These are phyloP conservation scores for Claviceps digitariae DNA, from an alignment of 2,329 filamentous ascomycete genomes.

Conservation along the genomic window DNA sequence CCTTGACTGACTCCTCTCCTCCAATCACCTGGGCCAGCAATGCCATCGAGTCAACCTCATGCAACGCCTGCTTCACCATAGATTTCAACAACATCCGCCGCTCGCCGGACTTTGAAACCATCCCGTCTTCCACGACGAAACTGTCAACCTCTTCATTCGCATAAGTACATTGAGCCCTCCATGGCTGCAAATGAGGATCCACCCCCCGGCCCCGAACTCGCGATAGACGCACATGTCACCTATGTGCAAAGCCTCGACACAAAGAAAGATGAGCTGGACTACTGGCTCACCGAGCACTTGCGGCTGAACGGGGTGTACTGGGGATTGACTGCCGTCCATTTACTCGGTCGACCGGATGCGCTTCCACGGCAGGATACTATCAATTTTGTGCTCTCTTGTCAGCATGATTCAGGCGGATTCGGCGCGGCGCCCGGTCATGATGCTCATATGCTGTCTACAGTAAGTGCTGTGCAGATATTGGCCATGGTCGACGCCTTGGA, in stretches of 20 bases:
- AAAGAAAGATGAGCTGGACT: slow-evolving; percentile 87
- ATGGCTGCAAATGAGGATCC: slow-evolving; percentile 16
- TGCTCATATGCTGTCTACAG: slow-evolving; percentile 90
- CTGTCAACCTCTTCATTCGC: background rate
- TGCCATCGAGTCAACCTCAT: background rate
- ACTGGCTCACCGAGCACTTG: slow-evolving; percentile 95
- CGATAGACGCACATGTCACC: slow-evolving; percentile 56
- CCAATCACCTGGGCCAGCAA: background rate
- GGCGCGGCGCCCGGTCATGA: slow-evolving; percentile 90
- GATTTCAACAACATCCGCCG: no score
- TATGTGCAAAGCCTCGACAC: slow-evolving; percentile 91
- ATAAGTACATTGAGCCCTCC: slow-evolving; percentile 6
- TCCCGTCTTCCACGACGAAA: background rate
- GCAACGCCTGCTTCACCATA: no score
- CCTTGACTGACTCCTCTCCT: background rate
- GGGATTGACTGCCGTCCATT: slow-evolving; percentile 79
- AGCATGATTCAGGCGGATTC: slow-evolving; percentile 80
- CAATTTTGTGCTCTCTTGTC: slow-evolving; percentile 89
- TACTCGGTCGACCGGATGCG: slow-evolving; percentile 68
- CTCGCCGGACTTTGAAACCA: background rate
- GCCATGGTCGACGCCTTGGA: slow-evolving; percentile 74
- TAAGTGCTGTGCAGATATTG: slow-evolving; percentile 88
- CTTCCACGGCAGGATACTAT: slow-evolving; percentile 71
- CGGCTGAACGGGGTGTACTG: slow-evolving; percentile 94
- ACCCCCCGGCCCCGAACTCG: slow-evolving; percentile 30